Percentiles rank a stretch among this genome's conserved stretches.
Evolutionary conservation across 805 yeast species (phyloP).

Genomic region (Saccharomycopsis schoenii): DNA sequence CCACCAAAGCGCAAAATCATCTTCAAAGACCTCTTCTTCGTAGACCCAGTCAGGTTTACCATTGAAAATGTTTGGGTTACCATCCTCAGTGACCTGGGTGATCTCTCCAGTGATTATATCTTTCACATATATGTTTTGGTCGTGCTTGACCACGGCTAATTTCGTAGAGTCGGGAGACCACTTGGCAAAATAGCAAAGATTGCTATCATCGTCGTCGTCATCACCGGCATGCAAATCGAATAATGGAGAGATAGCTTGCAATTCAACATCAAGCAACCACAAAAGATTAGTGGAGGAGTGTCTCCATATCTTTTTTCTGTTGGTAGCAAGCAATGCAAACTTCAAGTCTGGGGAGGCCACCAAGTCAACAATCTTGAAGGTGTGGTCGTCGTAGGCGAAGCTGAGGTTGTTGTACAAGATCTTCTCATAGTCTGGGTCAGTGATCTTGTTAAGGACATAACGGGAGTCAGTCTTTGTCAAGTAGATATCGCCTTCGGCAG

Average conservation of each 20-base stretch:
- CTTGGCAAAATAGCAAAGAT: slow-evolving; percentile 33
- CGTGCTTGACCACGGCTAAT: slow-evolving; percentile 52
- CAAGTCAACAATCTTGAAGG: slow-evolving; percentile 41
- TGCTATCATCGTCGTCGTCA: slow-evolving; percentile 8
- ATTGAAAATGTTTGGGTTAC: slow-evolving; percentile 41
- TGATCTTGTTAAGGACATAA: slow-evolving; percentile 39
- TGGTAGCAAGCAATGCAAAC: slow-evolving; percentile 49
- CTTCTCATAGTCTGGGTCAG: slow-evolving; percentile 32
- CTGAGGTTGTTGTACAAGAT: slow-evolving; percentile 40
- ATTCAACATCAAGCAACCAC: slow-evolving; percentile 31
- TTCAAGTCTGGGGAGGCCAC: slow-evolving; percentile 59
- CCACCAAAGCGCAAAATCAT: slow-evolving; percentile 65
- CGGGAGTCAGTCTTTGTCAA: slow-evolving; percentile 37
- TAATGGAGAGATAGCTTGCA: slow-evolving; percentile 21
- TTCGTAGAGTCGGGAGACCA: slow-evolving; percentile 69
- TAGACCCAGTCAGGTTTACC: slow-evolving; percentile 81
- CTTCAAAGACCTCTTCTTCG: slow-evolving; percentile 64
- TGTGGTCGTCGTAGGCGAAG: slow-evolving; percentile 31
- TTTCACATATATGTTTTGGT: slow-evolving; percentile 55
- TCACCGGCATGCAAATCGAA: not conserved
- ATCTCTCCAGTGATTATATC: slow-evolving; percentile 17
- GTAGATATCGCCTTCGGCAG: slow-evolving; percentile 55
- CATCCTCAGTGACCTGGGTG: slow-evolving; percentile 39
- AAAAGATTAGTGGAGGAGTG: slow-evolving; percentile 37
- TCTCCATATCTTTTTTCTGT: slow-evolving; percentile 51